These are phyloP conservation scores for Paxillus involutus DNA, from an alignment of 768 basidiomycete species.

Conservation along the genomic window DNA sequence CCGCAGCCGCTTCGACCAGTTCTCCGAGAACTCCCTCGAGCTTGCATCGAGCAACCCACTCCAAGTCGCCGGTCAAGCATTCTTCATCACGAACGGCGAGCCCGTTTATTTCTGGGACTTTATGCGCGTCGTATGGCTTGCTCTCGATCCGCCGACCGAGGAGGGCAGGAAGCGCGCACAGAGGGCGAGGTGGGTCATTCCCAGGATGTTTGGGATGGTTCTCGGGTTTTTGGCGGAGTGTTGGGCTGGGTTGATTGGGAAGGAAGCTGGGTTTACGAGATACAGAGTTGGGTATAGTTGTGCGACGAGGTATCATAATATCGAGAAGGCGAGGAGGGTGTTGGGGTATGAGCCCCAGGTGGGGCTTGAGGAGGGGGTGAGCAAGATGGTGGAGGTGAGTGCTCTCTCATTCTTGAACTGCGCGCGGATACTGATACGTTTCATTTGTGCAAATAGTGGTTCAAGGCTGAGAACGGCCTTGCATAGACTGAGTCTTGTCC, in stretches of 20 bases:
- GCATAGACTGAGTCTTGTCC: slow-evolving; percentile 8
- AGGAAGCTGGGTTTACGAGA: slow-evolving; percentile 81
- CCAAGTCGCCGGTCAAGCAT: slow-evolving; percentile 88
- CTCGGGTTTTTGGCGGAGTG: slow-evolving; percentile 75
- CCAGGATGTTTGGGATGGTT: slow-evolving; percentile 63
- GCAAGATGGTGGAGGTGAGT: slow-evolving; percentile 71
- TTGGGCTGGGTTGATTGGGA: slow-evolving; percentile 70
- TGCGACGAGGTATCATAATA: slow-evolving; percentile 85
- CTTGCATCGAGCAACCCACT: slow-evolving; percentile 55
- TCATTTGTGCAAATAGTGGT: slow-evolving; percentile 16
- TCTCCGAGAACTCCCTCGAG: slow-evolving; percentile 58
- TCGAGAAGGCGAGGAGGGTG: slow-evolving; percentile 88
- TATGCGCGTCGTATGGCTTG: slow-evolving; percentile 74
- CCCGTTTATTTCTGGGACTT: slow-evolving; percentile 98
- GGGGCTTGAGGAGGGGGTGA: slow-evolving; percentile 85
- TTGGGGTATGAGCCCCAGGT: slow-evolving; percentile 93
- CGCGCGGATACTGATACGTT: background rate
- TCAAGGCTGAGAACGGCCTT: slow-evolving; percentile 32
- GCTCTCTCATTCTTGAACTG: background rate
- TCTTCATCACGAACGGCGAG: slow-evolving; percentile 97
- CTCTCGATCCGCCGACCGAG: slow-evolving; percentile 50
- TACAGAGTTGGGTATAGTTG: slow-evolving; percentile 83
- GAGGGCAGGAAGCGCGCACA: slow-evolving; percentile 43
- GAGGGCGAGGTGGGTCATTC: slow-evolving; percentile 46
- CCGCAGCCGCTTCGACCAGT: slow-evolving; percentile 81